Base-by-base conservation (phyloP, 106 monocot genomes). In the Dendrobium catenatum region DNA sequence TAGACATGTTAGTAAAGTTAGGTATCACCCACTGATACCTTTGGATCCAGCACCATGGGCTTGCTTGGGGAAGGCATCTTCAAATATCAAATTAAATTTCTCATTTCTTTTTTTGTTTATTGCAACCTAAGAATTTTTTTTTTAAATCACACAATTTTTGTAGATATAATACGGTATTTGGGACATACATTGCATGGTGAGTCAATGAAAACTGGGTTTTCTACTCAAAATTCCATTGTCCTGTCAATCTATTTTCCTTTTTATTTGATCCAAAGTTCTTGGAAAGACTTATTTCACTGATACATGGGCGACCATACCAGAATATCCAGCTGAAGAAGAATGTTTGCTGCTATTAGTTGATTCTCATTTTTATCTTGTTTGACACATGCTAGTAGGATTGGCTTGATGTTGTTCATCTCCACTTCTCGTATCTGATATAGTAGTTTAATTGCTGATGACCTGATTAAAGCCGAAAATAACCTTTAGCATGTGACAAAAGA, bases 291-390 rank as follows among this genome's bases (percentile, higher is more conserved):
- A 61, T 61, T 54, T 41, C 42, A 73, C 73, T 43, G 74, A 33
- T 17, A 44, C 44, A 31, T 19, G n/a, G 44, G 20, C 44, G 44
- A 75, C 31, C 42, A 77, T 90, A 99, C 98, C 91, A 95, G 85
- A 80, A 95, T 87, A 72, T 93, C 93, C 74, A 95, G 80, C 79
- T 99, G 98, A 76, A 99, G 84, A 51, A 99, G 82, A 79, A 99
- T 85, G 86, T 91, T 95, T 80, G 95, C 98, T 80, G 98, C 95
- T 82, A 95, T 83, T 83, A 99, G 88, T 87, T 81, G 83, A 66
- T 93, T 89, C 80, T 99, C 88, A 26, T 79, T 84, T 41, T 91
- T 84, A 24, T 82, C 58, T 87, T 91, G 89, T 83, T 85, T 82
- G 9, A 95, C 80, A 77, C 87, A 90, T 19, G 89, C 78, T 82